Evolutionary conservation across 768 basidiomycete genomes (phyloP), one percentile per base, ranked within the genome.

Genomic region (Auricularia sp.): DNA sequence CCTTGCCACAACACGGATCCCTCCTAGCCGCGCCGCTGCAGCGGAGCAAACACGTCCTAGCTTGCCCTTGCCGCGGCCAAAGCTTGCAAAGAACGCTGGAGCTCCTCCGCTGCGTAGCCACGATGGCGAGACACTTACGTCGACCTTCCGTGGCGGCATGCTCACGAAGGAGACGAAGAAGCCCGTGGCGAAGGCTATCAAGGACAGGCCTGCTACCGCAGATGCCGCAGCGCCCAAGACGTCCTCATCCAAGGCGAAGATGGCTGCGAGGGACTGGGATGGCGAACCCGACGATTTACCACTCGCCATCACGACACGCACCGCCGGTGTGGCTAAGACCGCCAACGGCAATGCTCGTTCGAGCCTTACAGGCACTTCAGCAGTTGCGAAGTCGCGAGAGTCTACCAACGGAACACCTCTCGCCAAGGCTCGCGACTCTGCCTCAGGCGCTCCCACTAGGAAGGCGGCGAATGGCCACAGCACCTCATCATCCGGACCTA

Each of bases 41-140:
- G 42, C 76, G 67, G 3, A 63, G 67, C 51, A 63, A 67, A 0
- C 72, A 73, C 54, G 67, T 76, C 33, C 74, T 75, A 24, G 71
- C 71, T 44, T 77, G 84, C 54, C 73, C 89, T 61, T 45, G 47
- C 11, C 47, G 18, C 47, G 56, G 56, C 56, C 56, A 14, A 59
- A 59, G 56, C 56, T 59, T 24, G 34, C 24, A 14, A 59, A 59
- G 56, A 33, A 14, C 56, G 56, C 56, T 34, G 56, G 16, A 10
- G 56, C 56, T 10, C 56, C 56, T 6, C 24, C 56, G 2, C 14
- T 33, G 24, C 56, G 56, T 29, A 59, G 56, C 24, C 56, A 29
- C 24, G 56, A 59, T 34, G 56, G 56, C 10, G 29, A 59, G 24
- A 59, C 24, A 8, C 56, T 59, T 8, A 59, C 56, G 16, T 59